These are phyloP conservation scores for Chrysanthemum makinoi DNA, from an alignment of 129 eudicot species.

Conservation along the genomic window DNA sequence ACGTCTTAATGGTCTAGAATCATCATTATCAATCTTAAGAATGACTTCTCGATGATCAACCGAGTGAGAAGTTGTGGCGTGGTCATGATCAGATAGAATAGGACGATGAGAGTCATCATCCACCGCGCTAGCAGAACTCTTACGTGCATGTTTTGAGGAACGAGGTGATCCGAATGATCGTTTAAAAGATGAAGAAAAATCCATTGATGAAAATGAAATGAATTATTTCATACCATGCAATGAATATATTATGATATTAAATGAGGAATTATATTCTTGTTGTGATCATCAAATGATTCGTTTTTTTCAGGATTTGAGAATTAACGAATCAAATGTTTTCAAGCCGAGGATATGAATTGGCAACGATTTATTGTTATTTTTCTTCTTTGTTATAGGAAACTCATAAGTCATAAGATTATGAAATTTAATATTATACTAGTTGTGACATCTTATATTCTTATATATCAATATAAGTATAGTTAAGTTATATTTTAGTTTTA, in stretches of 20 bases:
- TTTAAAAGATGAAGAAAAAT: slow-evolving; percentile 20
- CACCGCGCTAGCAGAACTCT: slow-evolving; percentile 20
- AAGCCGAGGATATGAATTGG: neutral
- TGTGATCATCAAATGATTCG: slow-evolving; percentile 1
- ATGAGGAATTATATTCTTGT: neutral
- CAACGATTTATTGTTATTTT: neutral
- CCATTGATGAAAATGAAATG: slow-evolving; percentile 5
- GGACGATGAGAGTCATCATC: slow-evolving; percentile 16
- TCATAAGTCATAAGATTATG: too few species aligned
- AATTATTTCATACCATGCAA: slow-evolving; percentile 19
- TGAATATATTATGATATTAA: neutral
- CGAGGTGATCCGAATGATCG: slow-evolving; percentile 22
- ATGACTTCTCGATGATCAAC: slow-evolving; percentile 27
- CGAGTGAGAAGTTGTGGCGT: slow-evolving; percentile 17
- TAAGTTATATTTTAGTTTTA: too few species aligned
- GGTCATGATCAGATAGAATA: slow-evolving; percentile 24
- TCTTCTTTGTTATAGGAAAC: neutral
- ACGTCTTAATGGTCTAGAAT: slow-evolving; percentile 6
- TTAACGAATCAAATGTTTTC: neutral
- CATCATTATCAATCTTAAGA: slow-evolving; percentile 33
- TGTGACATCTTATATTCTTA: too few species aligned
- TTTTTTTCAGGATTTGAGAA: neutral
- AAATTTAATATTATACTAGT: too few species aligned
- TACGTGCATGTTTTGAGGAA: slow-evolving; percentile 25
- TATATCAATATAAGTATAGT: too few species aligned